A percentile compares a stretch with the other conserved stretches of the same genome.
Conservation (phyloP, 192 early-diverging fungal genomes). For the Podila minutissima region DNA sequence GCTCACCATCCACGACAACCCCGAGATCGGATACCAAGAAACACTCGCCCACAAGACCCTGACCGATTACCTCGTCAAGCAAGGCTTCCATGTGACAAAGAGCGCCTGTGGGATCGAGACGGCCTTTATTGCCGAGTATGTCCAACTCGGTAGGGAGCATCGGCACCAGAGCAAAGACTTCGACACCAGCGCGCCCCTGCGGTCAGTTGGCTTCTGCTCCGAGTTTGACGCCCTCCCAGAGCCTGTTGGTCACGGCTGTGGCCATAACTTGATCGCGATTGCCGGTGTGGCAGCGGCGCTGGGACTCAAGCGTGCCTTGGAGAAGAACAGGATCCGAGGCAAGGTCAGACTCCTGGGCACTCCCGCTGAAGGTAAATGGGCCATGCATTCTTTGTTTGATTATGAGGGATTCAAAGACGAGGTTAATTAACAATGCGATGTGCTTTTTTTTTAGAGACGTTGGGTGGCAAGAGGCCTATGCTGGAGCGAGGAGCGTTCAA, state of each 20-base stretch:
- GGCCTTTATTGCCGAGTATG: slow-evolving; percentile 77
- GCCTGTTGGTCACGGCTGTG: slow-evolving; percentile 68
- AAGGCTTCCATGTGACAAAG: slow-evolving; percentile 67
- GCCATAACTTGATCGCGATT: slow-evolving; percentile 77
- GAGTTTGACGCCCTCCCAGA: slow-evolving; percentile 79
- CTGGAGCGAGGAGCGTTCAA: slow-evolving; percentile 76
- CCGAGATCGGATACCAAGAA: slow-evolving; percentile 68
- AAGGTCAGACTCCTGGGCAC: slow-evolving; percentile 81
- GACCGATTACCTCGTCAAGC: slow-evolving; percentile 65
- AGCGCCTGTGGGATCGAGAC: slow-evolving; percentile 71
- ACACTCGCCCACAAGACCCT: slow-evolving; percentile 65
- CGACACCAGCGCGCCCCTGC: slow-evolving; percentile 38
- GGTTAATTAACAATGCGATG: too few relatives aligned
- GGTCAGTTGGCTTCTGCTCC: slow-evolving; percentile 60
- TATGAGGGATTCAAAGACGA: too few relatives aligned
- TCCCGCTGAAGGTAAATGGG: slow-evolving; percentile 66
- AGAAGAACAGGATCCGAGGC: slow-evolving; percentile 58
- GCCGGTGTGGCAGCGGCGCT: slow-evolving; percentile 66
- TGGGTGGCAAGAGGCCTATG: slow-evolving; percentile 80
- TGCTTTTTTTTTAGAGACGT: slow-evolving; percentile 41
- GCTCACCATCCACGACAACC: slow-evolving; percentile 68
- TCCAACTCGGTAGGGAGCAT: slow-evolving; percentile 52
- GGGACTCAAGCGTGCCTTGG: slow-evolving; percentile 55
- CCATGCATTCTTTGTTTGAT: too few relatives aligned
- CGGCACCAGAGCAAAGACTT: background rate